phyloP scores from a whole-genome alignment of 2,329 filamentous ascomycete species.

The Penicillium sp. region DNA sequence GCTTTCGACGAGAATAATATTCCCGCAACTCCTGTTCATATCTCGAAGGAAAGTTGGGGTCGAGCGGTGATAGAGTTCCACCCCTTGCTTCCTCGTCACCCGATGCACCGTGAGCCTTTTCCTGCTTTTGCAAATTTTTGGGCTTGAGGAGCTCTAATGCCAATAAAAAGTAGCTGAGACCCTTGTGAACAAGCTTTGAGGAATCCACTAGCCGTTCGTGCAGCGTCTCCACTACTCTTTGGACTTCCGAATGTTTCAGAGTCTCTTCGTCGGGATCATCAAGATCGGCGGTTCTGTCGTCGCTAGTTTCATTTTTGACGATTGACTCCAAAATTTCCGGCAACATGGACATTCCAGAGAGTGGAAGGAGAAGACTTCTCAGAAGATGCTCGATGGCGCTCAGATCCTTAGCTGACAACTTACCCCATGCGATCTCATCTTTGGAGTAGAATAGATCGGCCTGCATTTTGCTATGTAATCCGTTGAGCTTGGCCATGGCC shows the following conservation, averaged over 20 bases:
- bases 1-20: slow-evolving; percentile 56
- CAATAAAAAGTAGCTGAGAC: slow-evolving; percentile 63
- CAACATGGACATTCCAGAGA: slow-evolving; percentile 68
- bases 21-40: slow-evolving; percentile 54
- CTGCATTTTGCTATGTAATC: slow-evolving; percentile 64
- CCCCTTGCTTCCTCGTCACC: slow-evolving; percentile 54
- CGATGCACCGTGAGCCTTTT: slow-evolving; percentile 43
- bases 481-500: slow-evolving; percentile 50
- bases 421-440: slow-evolving; percentile 70
- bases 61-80: slow-evolving; percentile 56
- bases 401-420: slow-evolving; percentile 66
- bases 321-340: slow-evolving; percentile 64
- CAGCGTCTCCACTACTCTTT: slow-evolving; percentile 29
- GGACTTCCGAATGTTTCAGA: slow-evolving; percentile 20
- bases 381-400: slow-evolving; percentile 60
- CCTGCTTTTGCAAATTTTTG: slow-evolving; percentile 30
- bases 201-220: slow-evolving; percentile 60
- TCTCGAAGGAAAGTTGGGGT: slow-evolving; percentile 55
- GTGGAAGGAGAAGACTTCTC: slow-evolving; percentile 64
- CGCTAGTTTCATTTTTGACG: slow-evolving; percentile 23
- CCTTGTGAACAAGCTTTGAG: slow-evolving; percentile 59
- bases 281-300: slow-evolving; percentile 1
- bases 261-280: slow-evolving; percentile 11
- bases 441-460: slow-evolving; percentile 71
- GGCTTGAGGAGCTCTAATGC: slow-evolving; percentile 47